A percentile compares a stretch with the other conserved stretches of the same genome.
phyloP scores from a whole-genome alignment of 306 rosid genomes.

The Cucurbita argyrosperma region DNA sequence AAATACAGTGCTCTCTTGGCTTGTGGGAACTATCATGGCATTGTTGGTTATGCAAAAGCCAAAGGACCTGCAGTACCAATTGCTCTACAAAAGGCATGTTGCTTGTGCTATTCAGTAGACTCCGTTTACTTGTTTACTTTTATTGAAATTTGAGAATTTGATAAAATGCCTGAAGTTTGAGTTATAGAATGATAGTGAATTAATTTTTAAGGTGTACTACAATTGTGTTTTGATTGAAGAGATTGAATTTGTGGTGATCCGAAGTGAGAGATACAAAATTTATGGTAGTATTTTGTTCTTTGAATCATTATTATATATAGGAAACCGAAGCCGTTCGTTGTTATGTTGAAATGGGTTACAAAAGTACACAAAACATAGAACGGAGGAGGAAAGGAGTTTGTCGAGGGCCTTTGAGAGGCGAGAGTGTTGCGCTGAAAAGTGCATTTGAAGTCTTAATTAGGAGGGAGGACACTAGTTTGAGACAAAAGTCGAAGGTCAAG shows the following conservation, averaged over 20 bases:
- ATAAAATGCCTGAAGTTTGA: neutral
- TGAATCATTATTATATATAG: too few relatives aligned
- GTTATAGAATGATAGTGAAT: neutral
- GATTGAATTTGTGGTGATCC: neutral
- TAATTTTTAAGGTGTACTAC: neutral
- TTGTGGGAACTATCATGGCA: slow-evolving; percentile 88
- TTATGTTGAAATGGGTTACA: neutral
- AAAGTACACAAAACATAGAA: neutral
- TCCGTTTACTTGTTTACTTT: neutral
- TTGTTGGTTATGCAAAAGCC: slow-evolving; percentile 84
- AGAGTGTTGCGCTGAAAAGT: neutral
- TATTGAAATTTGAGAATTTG: neutral
- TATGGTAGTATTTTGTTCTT: neutral
- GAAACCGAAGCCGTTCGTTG: neutral
- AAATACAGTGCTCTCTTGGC: slow-evolving; percentile 77
- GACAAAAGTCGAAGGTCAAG: neutral
- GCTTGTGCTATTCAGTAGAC: slow-evolving; percentile 3
- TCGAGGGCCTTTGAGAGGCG: neutral
- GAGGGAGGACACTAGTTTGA: neutral
- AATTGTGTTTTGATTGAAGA: neutral
- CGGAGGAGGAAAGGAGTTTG: neutral
- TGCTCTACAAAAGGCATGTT: slow-evolving; percentile 73
- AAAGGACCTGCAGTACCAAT: slow-evolving; percentile 74
- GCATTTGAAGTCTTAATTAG: neutral
- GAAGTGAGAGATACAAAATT: neutral